Evolutionary conservation across 2,329 filamentous ascomycete genomes (phyloP), one percentile per base, ranked within the genome.

Genomic region (Cylindrodendrum hubeiense): DNA sequence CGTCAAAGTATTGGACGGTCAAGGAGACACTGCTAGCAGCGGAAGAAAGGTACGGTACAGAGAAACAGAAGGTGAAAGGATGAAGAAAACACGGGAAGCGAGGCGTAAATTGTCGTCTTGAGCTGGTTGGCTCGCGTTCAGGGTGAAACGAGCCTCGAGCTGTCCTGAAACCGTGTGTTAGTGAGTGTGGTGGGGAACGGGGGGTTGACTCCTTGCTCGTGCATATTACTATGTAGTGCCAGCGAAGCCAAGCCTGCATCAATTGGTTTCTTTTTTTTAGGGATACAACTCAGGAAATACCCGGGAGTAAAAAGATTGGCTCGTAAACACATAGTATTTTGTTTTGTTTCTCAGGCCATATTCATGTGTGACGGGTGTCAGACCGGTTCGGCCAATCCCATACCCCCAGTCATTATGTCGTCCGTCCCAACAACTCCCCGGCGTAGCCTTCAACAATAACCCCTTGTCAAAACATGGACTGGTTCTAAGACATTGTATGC

Each of bases 131-230:
- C 47, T 44, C 34, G 53, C 13, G 52, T 26, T 22, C 53, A 53
- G 21, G 21, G 41, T 60, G 28, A 60, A 53, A 53, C 57, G 22
- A 47, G 57, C 49, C 6, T 21, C 17, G 28, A 50, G 34, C 33
- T 17, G n/a, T 33, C n/a, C 37, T 52, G 10, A 34, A 60, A 52
- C 49, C 37, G 21, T 13, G 39, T 51, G 47, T 50, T 15, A 39
- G 24, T 9, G 10, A 39, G 24, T 4, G 10, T 5, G 24, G 55
- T n/a, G 34, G 46, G 33, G 19, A n/a, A 34, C 13, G 28, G 33
- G 37, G 24, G 33, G 41, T 22, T 47, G 54, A 21, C 41, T 43
- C 54, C 54, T 51, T 60, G 15, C 39, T 17, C 57, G 49, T 60
- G 49, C 57, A 60, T 58, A 12, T 17, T 39, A 15, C 19, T 43